Evolutionary conservation across 1,284 basidiomycete species (phyloP), one percentile per base, ranked within the genome.

Genomic region (Cryptococcus floricola): DNA sequence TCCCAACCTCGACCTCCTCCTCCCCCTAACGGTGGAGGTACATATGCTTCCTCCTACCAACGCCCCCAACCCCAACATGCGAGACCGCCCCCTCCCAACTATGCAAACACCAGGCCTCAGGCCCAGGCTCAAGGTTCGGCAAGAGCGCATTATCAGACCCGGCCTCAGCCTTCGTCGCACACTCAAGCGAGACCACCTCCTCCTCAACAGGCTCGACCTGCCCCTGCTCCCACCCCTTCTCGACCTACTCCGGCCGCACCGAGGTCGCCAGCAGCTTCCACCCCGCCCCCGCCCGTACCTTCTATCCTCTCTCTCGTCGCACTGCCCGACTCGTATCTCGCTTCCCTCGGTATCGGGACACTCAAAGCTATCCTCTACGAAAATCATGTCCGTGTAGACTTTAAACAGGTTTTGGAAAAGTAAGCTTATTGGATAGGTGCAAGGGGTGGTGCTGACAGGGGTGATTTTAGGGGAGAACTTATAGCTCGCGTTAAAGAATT

Each of bases 351-450:
- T 10, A 83, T 91, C 52, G 79, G 82, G 16, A 79, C 81, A 28
- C 80, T 92, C 51, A 91, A 91, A 70, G 81, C 81, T 5, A 82
- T 91, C n/a, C 75, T 92, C 25, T 88, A 84, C 68, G 83, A 84
- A 54, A 77, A 77, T 61, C 76, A 77, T 57, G 76, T 77, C 37
- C 61, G 69, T n/a, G 75, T 77, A 3, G 75, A 77, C 59, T 77
- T 75, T 58, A 72, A 71, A 46, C 75, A 77, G 57, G 73, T 77
- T 9, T 53, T 76, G n/a, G 76, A 77, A 60, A 77, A 77, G 70
- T 68, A 46, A 57, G 66, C 61, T 10, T 6, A n/a, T 19, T 14
- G 31, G 10, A 7, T 8, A 10, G 31, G 31, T 8, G 31, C n/a
- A 18, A 14, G 41, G 14, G 3, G 10, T 8, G 16, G 39, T n/a